These are phyloP conservation scores for Ganoderma multipileum DNA, from an alignment of 1,284 basidiomycete genomes.

Conservation along the genomic window DNA sequence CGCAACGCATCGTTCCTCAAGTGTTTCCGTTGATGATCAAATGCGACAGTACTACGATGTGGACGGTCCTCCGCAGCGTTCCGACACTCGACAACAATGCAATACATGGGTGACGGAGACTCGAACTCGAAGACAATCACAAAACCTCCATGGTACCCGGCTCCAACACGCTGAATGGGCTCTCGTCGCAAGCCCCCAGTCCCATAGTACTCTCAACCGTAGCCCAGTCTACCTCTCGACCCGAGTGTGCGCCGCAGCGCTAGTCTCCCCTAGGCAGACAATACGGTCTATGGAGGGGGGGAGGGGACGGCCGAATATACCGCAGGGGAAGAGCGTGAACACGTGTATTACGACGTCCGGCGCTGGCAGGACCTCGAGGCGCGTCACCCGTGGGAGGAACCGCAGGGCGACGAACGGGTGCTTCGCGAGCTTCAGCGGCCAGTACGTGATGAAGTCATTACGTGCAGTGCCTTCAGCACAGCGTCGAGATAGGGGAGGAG, in stretches of 20 bases:
- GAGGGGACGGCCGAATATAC: too few relatives aligned
- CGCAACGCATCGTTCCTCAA: too few relatives aligned
- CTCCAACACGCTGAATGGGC: conserved; percentile 44
- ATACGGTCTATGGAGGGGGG: too few relatives aligned
- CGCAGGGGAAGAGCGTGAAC: conserved; percentile 55
- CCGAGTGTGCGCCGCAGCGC: conserved; percentile 17
- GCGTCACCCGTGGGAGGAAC: conserved; percentile 51
- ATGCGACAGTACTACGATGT: too few relatives aligned
- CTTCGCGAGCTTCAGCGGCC: conserved; percentile 49
- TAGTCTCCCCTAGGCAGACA: conserved; percentile 36
- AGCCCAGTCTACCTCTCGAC: conserved; percentile 30
- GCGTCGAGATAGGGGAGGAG: conserved; percentile 47
- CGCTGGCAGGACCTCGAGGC: conserved; percentile 45
- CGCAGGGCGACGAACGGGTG: conserved; percentile 50
- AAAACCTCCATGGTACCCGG: conserved; percentile 48
- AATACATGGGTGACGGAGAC: too few relatives aligned
- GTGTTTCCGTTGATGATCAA: too few relatives aligned
- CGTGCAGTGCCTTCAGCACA: conserved; percentile 43
- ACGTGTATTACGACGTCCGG: conserved; percentile 53
- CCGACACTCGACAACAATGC: too few relatives aligned
- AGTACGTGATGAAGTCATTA: conserved; percentile 52
- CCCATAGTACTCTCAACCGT: conserved; percentile 38
- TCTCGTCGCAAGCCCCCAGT: conserved; percentile 25
- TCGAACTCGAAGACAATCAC: background rate
- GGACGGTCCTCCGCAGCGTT: too few relatives aligned